Conservation (phyloP, 2,329 filamentous ascomycete species). For the Graphilbum sp. region DNA sequence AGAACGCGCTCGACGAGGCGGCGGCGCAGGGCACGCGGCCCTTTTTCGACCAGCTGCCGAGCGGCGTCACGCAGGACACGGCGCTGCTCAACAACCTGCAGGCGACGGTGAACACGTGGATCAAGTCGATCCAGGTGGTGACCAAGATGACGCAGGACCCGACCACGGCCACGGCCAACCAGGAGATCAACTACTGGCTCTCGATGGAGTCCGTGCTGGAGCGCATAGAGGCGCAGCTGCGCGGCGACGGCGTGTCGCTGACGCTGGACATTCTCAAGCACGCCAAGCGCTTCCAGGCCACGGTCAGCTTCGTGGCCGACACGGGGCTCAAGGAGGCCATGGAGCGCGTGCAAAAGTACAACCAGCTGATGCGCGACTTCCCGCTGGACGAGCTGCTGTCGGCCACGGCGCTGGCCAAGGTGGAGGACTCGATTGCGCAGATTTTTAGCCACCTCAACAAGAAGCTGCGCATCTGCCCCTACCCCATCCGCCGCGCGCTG, state of each 20-base stretch:
- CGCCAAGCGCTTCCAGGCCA: conserved; percentile 95
- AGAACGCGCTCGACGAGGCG: conserved; percentile 68
- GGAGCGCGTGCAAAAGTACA: conserved; percentile 95
- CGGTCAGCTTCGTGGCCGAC: conserved; percentile 90
- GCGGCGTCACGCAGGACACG: conserved; percentile 67
- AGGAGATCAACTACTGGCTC: conserved; percentile 98
- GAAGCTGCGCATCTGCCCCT: conserved; percentile 90
- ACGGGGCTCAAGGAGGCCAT: conserved; percentile 92
- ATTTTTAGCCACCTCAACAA: conserved; percentile 96
- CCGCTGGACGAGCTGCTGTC: conserved; percentile 89
- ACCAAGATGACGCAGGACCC: conserved; percentile 88
- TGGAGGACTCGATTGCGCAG: conserved; percentile 72
- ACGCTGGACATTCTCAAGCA: conserved; percentile 92
- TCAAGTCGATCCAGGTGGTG: conserved; percentile 93
- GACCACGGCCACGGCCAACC: conserved; percentile 60
- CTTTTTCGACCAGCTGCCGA: conserved; percentile 62
- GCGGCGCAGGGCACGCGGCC: conserved; percentile 48
- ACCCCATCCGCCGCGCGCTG: conserved; percentile 79
- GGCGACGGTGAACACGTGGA: conserved; percentile 91
- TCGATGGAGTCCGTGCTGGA: conserved; percentile 92
- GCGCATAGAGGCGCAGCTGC: conserved; percentile 75
- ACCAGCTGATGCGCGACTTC: conserved; percentile 96
- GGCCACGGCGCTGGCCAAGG: conserved; percentile 73
- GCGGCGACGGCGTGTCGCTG: conserved; percentile 73
- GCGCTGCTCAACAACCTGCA: conserved; percentile 88